A percentile compares a stretch with the other conserved stretches of the same genome.
phyloP scores from a whole-genome alignment of 2,329 filamentous ascomycete genomes.

The Stagonosporopsis vannaccii region DNA sequence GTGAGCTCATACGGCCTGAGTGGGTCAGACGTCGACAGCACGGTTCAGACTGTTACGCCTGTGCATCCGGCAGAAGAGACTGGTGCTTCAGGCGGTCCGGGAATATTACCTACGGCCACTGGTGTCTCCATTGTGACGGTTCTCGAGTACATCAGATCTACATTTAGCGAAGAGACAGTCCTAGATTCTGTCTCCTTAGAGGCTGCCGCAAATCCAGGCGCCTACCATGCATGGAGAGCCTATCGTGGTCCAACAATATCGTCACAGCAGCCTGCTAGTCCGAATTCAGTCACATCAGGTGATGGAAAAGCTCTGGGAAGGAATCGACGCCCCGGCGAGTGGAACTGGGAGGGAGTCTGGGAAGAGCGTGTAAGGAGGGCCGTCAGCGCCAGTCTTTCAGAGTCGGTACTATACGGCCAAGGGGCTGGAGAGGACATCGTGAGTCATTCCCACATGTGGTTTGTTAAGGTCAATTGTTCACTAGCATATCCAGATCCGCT shows the following conservation, averaged over 20 bases:
- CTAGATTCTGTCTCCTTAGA: constrained; percentile 81
- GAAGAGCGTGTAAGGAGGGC: constrained; percentile 84
- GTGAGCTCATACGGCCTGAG: constrained; percentile 44
- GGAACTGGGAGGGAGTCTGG: constrained; percentile 99
- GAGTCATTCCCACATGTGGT: constrained; percentile 23
- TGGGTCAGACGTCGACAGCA: constrained; percentile 36
- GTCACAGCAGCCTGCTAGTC: constrained; percentile 35
- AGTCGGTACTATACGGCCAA: constrained; percentile 78
- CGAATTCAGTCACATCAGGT: constrained; percentile 26
- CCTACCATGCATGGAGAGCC: constrained; percentile 91
- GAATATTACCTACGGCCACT: constrained; percentile 10
- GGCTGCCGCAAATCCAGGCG: constrained; percentile 86
- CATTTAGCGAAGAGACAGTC: constrained; percentile 79
- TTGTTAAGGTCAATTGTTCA: not conserved
- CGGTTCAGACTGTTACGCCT: constrained; percentile 29
- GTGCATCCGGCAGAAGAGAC: constrained; percentile 17
- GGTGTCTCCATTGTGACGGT: constrained; percentile 60
- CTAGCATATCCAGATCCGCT: constrained; percentile 43
- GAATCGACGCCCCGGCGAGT: constrained; percentile 76
- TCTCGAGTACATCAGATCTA: constrained; percentile 79
- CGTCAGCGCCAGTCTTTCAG: constrained; percentile 77
- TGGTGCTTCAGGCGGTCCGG: constrained; percentile 18
- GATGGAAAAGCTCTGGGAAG: constrained; percentile 49
- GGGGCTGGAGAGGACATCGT: constrained; percentile 74
- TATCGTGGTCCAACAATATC: constrained; percentile 62